These are phyloP conservation scores for Sporisorium iseilematis-ciliati DNA, from an alignment of 1,284 basidiomycete species.

Conservation along the genomic window DNA sequence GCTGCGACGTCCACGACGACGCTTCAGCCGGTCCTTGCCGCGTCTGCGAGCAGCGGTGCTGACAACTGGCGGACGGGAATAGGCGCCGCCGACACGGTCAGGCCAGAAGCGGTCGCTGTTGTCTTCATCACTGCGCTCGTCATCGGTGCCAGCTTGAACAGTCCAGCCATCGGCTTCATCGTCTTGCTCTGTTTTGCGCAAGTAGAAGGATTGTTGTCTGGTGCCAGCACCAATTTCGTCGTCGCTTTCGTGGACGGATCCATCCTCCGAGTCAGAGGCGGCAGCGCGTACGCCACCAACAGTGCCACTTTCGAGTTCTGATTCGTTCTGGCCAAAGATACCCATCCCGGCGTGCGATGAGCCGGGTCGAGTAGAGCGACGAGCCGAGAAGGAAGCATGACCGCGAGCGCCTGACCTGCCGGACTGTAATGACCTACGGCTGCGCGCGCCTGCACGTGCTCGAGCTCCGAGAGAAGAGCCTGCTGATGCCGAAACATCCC, in stretches of 20 bases:
- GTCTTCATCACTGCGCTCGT: conserved; percentile 33
- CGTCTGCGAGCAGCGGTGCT: conserved; percentile 17
- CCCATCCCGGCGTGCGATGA: conserved; percentile 37
- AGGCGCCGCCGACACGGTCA: conserved; percentile 56
- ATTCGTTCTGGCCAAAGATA: conserved; percentile 56
- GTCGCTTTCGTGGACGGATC: conserved; percentile 11
- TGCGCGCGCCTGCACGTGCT: conserved; percentile 12
- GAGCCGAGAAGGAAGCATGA: conserved; percentile 2
- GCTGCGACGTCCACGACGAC: conserved; percentile 36
- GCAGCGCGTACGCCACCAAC: conserved; percentile 54
- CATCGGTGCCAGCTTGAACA: conserved; percentile 18
- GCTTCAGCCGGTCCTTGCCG: conserved; percentile 29
- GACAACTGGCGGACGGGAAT: conserved; percentile 34
- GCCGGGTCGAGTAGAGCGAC: conserved; percentile 6
- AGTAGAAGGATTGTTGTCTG: background rate
- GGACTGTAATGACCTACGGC: background rate
- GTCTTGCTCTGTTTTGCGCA: conserved; percentile 9
- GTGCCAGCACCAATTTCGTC: conserved; percentile 2
- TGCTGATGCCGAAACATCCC: conserved; percentile 4
- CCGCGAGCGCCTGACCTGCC: conserved; percentile 8
- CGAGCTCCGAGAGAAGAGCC: background rate
- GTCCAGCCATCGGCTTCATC: conserved; percentile 35
- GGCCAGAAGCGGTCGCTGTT: conserved; percentile 42
- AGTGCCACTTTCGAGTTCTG: conserved; percentile 52
- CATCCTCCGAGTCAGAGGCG: conserved; percentile 41